Percentiles rank a stretch among this genome's conserved stretches.
These are phyloP conservation scores for Nematocida minor DNA, from an alignment of 371 early-diverging fungal genomes.

Conservation along the genomic window DNA sequence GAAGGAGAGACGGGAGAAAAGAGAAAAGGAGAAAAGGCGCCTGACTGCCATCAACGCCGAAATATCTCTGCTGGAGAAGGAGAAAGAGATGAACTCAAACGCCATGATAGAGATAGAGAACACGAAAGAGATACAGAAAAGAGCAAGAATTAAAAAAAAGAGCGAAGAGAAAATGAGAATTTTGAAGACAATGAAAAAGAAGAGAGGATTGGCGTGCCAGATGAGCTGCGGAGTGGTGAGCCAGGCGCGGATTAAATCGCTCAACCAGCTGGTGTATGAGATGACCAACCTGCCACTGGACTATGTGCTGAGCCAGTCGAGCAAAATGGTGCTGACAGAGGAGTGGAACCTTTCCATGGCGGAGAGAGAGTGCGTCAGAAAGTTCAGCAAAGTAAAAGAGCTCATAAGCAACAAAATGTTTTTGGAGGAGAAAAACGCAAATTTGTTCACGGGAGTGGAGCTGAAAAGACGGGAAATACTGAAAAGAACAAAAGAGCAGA, in stretches of 20 bases:
- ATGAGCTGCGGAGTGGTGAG: too few species aligned
- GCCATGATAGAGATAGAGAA: slow-evolving; percentile 32
- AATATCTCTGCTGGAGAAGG: slow-evolving; percentile 25
- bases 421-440: slow-evolving; percentile 4
- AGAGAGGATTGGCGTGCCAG: too few species aligned
- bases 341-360: slow-evolving; percentile 30
- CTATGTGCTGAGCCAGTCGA: slow-evolving; percentile 31
- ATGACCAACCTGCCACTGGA: slow-evolving; percentile 37
- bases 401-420: slow-evolving; percentile 4
- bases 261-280: slow-evolving; percentile 26
- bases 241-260: neutral
- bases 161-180: too few species aligned
- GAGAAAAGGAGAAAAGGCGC: neutral
- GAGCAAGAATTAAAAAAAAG: neutral
- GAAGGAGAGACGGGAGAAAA: slow-evolving; percentile 8
- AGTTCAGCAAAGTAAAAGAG: neutral
- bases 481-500: neutral
- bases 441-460: neutral
- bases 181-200: neutral
- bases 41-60: slow-evolving; percentile 19
- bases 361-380: slow-evolving; percentile 25
- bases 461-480: neutral
- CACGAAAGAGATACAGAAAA: slow-evolving; percentile 20
- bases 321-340: slow-evolving; percentile 36
- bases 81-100: slow-evolving; percentile 16